These are phyloP conservation scores for Prunella vulgaris DNA, from an alignment of 257 asterid species.

Conservation along the genomic window DNA sequence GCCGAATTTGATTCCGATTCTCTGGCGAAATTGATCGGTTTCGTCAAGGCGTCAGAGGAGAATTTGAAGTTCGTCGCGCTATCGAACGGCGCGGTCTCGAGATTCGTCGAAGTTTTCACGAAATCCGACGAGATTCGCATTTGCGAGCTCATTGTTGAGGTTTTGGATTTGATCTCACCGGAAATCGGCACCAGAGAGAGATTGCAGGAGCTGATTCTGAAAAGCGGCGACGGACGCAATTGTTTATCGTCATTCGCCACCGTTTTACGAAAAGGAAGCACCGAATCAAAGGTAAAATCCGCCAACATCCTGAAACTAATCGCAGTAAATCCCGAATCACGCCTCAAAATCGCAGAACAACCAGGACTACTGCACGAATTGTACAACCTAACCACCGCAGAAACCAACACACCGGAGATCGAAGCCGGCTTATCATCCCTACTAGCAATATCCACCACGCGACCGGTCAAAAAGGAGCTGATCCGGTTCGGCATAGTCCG, in stretches of 20 bases:
- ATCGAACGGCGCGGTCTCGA: conserved; percentile 31
- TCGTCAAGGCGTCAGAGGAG: conserved; percentile 44
- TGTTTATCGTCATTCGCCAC: conserved; percentile 35
- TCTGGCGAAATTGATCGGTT: conserved; percentile 35
- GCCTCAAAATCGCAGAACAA: conserved; percentile 43
- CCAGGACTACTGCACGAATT: conserved; percentile 45
- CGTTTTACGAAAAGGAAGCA: conserved; percentile 45
- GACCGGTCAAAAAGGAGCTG: conserved; percentile 61
- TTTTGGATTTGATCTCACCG: conserved; percentile 47
- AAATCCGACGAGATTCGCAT: conserved; percentile 38
- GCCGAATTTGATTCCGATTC: conserved; percentile 31
- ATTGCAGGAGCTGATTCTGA: conserved; percentile 36
- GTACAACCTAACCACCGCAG: conserved; percentile 32
- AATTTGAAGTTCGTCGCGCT: conserved; percentile 47
- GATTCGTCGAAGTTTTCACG: conserved; percentile 29
- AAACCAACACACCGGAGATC: conserved; percentile 26
- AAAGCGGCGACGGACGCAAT: conserved; percentile 22
- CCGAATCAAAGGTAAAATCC: conserved; percentile 46
- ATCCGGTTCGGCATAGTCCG: conserved; percentile 59
- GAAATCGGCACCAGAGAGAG: conserved; percentile 41
- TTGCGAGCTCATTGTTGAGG: conserved; percentile 43
- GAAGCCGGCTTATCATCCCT: conserved; percentile 60
- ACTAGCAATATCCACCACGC: conserved; percentile 43
- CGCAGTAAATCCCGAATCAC: conserved; percentile 56
- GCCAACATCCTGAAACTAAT: conserved; percentile 51